These are phyloP conservation scores for Echria macrotheca DNA, from an alignment of 495 filamentous ascomycete genomes.

Conservation along the genomic window DNA sequence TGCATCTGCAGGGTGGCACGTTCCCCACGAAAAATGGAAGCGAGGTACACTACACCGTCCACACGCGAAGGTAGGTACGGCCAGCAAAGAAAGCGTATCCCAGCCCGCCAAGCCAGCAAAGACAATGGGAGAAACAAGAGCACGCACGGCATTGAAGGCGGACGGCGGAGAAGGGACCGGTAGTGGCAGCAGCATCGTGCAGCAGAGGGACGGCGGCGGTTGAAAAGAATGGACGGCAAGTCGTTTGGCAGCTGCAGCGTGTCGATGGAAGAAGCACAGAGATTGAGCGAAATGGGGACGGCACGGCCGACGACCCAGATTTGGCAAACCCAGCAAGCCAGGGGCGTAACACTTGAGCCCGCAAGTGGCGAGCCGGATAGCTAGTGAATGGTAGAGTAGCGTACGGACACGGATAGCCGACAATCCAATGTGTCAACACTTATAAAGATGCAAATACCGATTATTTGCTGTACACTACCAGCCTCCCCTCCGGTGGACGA, in stretches of 20 bases:
- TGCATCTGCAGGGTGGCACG: slow-evolving; percentile 18
- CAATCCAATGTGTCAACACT: too few relatives aligned
- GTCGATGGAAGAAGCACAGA: not conserved
- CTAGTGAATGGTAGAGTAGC: too few relatives aligned
- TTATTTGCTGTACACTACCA: too few relatives aligned
- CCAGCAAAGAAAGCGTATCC: too few relatives aligned
- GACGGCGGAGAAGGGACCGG: too few relatives aligned
- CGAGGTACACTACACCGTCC: slow-evolving; percentile 14
- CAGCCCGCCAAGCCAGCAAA: slow-evolving; percentile 18
- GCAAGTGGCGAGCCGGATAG: too few relatives aligned
- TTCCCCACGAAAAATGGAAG: slow-evolving; percentile 25
- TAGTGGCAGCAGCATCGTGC: not conserved
- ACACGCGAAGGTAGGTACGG: slow-evolving; percentile 3
- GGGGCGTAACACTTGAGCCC: too few relatives aligned
- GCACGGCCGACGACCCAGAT: slow-evolving; percentile 6
- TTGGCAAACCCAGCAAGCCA: not conserved
- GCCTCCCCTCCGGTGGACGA: too few relatives aligned
- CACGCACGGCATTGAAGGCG: too few relatives aligned
- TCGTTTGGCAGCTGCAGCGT: not conserved
- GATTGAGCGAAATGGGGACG: not conserved
- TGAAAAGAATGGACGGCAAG: not conserved
- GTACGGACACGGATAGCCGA: too few relatives aligned
- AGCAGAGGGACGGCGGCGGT: not conserved
- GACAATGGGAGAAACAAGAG: too few relatives aligned
- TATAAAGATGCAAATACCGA: too few relatives aligned